Percentiles rank a stretch among this genome's conserved stretches.
Evolutionary conservation across 2,329 filamentous ascomycete species (phyloP).

Genomic region (Aspergillus spinulosporus): DNA sequence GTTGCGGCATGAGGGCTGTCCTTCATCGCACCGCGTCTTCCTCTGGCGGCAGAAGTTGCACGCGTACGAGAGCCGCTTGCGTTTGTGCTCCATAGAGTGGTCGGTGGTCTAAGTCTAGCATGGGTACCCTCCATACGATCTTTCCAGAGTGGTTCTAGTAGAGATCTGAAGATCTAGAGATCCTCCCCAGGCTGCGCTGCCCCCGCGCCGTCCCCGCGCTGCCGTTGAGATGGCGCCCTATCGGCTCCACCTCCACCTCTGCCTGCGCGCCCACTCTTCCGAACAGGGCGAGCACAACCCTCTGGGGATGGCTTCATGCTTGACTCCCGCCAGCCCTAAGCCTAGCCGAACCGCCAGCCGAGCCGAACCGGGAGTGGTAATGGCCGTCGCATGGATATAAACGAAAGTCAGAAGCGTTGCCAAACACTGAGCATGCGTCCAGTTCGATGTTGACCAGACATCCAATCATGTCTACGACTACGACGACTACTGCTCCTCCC

Average conservation of each 20-base stretch:
- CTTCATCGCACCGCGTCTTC: slow-evolving; percentile 10
- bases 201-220: no score
- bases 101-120: no score
- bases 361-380: slow-evolving; percentile 1
- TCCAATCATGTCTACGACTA: slow-evolving; percentile 21
- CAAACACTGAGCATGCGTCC: no score
- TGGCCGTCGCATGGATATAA: background rate
- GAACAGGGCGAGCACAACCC: background rate
- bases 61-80: slow-evolving; percentile 1
- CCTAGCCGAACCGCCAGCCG: background rate
- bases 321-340: no score
- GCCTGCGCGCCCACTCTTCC: background rate
- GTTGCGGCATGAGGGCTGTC: slow-evolving; percentile 9
- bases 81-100: background rate
- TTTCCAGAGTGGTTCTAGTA: no score
- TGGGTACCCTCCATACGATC: no score
- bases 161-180: no score
- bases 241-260: background rate
- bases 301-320: no score
- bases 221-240: no score
- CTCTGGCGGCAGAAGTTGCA: slow-evolving; percentile 10
- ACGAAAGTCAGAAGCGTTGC: background rate
- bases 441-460: background rate
- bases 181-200: no score
- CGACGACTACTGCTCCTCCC: slow-evolving; percentile 7